These are phyloP conservation scores for Ajuga chamaepitys DNA, from an alignment of 257 asterid genomes.

Conservation along the genomic window DNA sequence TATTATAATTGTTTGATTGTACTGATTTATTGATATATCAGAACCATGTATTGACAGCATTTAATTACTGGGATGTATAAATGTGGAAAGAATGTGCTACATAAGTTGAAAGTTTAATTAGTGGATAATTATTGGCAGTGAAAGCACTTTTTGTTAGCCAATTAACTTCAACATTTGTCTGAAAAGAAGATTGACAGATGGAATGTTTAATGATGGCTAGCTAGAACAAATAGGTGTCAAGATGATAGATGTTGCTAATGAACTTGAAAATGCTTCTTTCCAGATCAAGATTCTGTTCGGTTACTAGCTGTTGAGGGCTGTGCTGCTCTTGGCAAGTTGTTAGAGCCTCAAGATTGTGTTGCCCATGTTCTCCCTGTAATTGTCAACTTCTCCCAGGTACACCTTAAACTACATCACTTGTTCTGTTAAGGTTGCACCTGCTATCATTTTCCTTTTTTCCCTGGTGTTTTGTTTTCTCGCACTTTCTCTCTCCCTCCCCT, in stretches of 20 bases:
- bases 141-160: neutral
- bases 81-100: neutral
- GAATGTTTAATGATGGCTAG: neutral
- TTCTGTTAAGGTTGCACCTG: slow-evolving; percentile 4
- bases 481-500: too few relatives aligned
- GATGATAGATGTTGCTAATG: neutral
- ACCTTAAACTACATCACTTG: neutral
- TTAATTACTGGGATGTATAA: neutral
- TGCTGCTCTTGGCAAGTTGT: slow-evolving; percentile 90
- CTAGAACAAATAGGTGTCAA: neutral
- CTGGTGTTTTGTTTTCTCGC: neutral
- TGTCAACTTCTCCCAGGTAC: slow-evolving; percentile 89
- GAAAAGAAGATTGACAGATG: neutral
- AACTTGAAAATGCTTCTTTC: slow-evolving; percentile 5
- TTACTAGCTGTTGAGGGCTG: slow-evolving; percentile 88
- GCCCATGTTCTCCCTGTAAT: slow-evolving; percentile 82
- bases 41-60: neutral
- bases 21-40: neutral
- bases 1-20: neutral
- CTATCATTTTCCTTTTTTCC: neutral
- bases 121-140: neutral
- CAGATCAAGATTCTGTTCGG: slow-evolving; percentile 94
- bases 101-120: neutral
- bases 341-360: slow-evolving; percentile 93
- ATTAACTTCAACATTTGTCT: neutral